Percentiles rank a stretch among this genome's conserved stretches.
These are phyloP conservation scores for Scytalidium sp. DNA, from an alignment of 2,329 filamentous ascomycete species.

Conservation along the genomic window DNA sequence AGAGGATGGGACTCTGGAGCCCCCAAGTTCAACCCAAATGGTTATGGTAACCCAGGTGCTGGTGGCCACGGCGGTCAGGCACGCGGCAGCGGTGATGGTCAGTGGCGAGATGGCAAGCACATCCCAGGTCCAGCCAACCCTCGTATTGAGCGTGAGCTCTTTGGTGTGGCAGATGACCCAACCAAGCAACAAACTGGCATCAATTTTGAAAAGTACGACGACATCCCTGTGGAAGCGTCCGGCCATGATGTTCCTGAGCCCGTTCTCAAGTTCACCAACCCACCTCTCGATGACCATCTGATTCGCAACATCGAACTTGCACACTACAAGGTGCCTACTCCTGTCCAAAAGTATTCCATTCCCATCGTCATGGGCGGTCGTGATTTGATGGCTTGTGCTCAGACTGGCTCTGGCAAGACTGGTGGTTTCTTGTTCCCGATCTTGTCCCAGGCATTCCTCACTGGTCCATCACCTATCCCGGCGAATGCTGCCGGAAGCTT, in stretches of 20 bases:
- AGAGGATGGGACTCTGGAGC: constrained; percentile 32
- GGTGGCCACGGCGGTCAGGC: constrained; percentile 46
- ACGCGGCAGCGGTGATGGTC: constrained; percentile 88
- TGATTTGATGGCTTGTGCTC: constrained; percentile 98
- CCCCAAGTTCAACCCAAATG: constrained; percentile 49
- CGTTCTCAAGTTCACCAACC: constrained; percentile 86
- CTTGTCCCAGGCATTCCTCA: constrained; percentile 93
- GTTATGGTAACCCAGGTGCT: constrained; percentile 42
- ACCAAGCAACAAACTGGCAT: constrained; percentile 96
- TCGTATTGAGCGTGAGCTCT: constrained; percentile 91
- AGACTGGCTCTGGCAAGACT: constrained; percentile 99
- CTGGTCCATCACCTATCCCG: constrained; percentile 73
- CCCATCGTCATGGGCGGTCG: constrained; percentile 97
- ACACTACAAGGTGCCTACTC: constrained; percentile 92
- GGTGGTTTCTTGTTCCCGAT: constrained; percentile 99
- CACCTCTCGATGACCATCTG: constrained; percentile 91
- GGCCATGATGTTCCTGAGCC: constrained; percentile 91
- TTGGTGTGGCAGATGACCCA: constrained; percentile 86
- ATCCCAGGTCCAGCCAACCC: constrained; percentile 84
- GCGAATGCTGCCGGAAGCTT: constrained; percentile 66
- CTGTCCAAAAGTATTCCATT: constrained; percentile 99
- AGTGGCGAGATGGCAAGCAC: constrained; percentile 97
- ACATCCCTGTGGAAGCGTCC: constrained; percentile 97
- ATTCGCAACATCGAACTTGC: constrained; percentile 90
- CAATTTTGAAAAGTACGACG: constrained; percentile 99